phyloP scores from a whole-genome alignment of 176 grass and related monocot genomes.

The Hordeum marinum region DNA sequence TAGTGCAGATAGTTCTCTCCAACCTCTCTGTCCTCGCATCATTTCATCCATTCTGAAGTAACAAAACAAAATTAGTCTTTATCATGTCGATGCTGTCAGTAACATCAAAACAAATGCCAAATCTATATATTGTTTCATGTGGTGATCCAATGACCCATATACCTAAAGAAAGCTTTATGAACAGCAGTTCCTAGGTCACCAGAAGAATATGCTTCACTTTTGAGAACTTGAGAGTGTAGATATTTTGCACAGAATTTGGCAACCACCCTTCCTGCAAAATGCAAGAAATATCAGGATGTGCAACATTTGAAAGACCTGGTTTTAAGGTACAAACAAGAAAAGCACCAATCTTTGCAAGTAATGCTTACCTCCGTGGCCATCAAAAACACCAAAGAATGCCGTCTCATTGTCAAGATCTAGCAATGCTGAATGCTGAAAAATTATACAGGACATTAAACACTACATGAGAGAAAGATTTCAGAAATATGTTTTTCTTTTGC shows the following conservation, averaged over 20 bases:
- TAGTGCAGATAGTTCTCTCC: constrained; percentile 84
- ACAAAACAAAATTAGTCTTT: constrained; percentile 17
- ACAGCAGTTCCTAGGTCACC: constrained; percentile 74
- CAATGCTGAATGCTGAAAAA: constrained; percentile 78
- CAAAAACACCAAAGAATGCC: constrained; percentile 94
- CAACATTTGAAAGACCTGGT: not conserved
- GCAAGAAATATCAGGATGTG: constrained; percentile 12
- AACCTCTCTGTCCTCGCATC: constrained; percentile 97
- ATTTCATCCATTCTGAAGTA: constrained; percentile 98
- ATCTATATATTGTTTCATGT: constrained; percentile 16
- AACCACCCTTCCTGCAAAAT: constrained; percentile 77
- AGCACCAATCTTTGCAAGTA: not conserved
- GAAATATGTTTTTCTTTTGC: not conserved
- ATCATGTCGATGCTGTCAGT: not conserved
- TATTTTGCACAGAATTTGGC: constrained; percentile 97
- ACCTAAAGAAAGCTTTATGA: constrained; percentile 92
- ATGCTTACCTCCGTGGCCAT: constrained; percentile 89
- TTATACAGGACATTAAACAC: constrained; percentile 21
- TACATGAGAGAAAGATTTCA: not conserved
- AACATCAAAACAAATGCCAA: constrained; percentile 19
- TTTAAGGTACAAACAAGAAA: constrained; percentile 22
- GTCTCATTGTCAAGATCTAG: constrained; percentile 76
- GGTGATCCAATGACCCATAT: constrained; percentile 5
- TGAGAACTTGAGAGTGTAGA: constrained; percentile 83
- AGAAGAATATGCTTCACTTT: constrained; percentile 61